Evolutionary conservation across 768 basidiomycete genomes (phyloP).

Genomic region (Pleurotus salmoneostramineus): DNA sequence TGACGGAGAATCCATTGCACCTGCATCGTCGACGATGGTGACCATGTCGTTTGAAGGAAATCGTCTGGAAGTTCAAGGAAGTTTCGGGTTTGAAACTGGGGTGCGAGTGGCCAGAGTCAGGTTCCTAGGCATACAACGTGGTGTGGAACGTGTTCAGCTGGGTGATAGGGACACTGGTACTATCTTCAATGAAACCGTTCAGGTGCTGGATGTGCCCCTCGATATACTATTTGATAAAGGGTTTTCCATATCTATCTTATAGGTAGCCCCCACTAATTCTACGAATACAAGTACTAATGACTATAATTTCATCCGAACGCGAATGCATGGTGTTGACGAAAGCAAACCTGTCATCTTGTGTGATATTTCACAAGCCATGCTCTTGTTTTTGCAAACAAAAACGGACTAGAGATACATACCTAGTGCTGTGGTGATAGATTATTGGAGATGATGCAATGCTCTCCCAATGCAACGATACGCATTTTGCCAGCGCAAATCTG

Average conservation of each 20-base stretch:
- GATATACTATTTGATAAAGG: constrained; percentile 28
- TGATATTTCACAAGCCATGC: no score
- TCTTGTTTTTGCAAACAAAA: no score
- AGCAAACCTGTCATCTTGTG: no score
- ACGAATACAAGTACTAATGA: no score
- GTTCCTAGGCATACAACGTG: constrained; percentile 30
- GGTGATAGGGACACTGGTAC: constrained; percentile 24
- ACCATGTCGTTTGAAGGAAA: constrained; percentile 26
- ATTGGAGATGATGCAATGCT: no score
- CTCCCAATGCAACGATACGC: no score
- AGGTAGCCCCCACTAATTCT: no score
- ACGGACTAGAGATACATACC: no score
- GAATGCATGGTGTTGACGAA: no score
- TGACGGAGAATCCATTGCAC: constrained; percentile 52
- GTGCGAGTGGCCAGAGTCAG: constrained; percentile 32
- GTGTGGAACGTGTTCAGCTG: constrained; percentile 17
- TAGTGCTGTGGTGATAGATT: no score
- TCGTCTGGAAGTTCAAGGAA: constrained; percentile 28
- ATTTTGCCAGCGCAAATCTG: no score
- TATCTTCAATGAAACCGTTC: constrained; percentile 29
- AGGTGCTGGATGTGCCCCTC: constrained; percentile 42
- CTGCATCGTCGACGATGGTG: constrained; percentile 26
- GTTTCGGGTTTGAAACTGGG: constrained; percentile 31
- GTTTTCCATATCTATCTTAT: constrained; percentile 24
- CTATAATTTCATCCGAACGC: no score